Evolutionary conservation across 257 asterid species (phyloP).

Genomic region (Anisodus tanguticus): DNA sequence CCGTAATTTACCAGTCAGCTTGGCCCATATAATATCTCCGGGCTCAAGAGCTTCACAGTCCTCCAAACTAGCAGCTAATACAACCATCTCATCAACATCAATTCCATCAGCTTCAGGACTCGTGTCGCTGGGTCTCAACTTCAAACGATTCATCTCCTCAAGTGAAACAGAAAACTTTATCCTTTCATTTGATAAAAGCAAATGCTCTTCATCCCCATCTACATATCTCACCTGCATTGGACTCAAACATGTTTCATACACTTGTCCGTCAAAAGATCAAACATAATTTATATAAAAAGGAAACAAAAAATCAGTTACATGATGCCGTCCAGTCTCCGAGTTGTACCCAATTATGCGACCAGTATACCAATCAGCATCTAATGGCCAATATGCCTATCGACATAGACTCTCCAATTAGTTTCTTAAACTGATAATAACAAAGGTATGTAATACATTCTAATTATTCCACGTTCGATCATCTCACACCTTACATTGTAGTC

Average conservation of each 20-base stretch:
- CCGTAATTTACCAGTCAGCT: conserved; percentile 74
- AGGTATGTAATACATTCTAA: conserved; percentile 22
- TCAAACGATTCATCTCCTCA: conserved; percentile 66
- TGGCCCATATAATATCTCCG: conserved; percentile 96
- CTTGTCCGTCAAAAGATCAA: conserved; percentile 4
- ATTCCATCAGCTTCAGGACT: conserved; percentile 67
- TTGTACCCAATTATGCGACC: conserved; percentile 63
- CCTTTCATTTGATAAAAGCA: conserved; percentile 68
- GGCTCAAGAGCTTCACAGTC: conserved; percentile 78
- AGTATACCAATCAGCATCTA: conserved; percentile 89
- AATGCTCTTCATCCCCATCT: conserved; percentile 80
- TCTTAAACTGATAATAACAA: conserved; percentile 24
- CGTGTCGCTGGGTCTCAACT: conserved; percentile 56
- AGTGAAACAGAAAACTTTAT: conserved; percentile 68
- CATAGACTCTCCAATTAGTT: conserved; percentile 30
- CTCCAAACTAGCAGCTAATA: conserved; percentile 83
- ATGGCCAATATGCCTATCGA: conserved; percentile 90
- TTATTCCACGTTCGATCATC: conserved; percentile 26
- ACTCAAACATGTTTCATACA: conserved; percentile 29
- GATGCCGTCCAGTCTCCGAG: conserved; percentile 67
- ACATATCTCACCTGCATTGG: conserved; percentile 77
- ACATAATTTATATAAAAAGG: background rate
- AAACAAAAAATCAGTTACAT: conserved; percentile 53
- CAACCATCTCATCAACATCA: conserved; percentile 85
- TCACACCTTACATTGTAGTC: conserved; percentile 83